phyloP scores from a whole-genome alignment of 805 yeast genomes.

The Lipomyces oligophaga region DNA sequence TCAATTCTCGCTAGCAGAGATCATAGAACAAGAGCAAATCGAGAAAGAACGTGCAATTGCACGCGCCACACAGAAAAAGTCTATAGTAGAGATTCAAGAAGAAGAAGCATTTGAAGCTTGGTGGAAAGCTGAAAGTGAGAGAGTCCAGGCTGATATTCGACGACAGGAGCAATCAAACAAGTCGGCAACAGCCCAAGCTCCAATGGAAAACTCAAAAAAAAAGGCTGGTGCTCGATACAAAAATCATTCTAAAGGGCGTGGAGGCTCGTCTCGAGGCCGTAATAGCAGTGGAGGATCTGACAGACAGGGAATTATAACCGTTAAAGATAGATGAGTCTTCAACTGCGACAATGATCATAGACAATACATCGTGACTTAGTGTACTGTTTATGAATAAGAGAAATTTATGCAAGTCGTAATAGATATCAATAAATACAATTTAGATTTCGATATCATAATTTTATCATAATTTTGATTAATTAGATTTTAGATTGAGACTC shows the following conservation, averaged over 20 bases:
- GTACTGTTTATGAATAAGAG: too few species aligned
- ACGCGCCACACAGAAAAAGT: constrained; percentile 38
- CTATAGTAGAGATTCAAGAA: constrained; percentile 67
- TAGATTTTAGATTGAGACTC: too few species aligned
- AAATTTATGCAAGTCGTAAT: too few species aligned
- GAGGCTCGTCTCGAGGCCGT: constrained; percentile 5
- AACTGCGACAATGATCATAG: background rate
- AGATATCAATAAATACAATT: too few species aligned
- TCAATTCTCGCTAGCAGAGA: constrained; percentile 24
- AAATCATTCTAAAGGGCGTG: constrained; percentile 3
- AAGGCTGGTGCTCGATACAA: background rate
- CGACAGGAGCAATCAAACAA: constrained; percentile 10
- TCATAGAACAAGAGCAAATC: constrained; percentile 36
- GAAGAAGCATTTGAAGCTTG: constrained; percentile 82
- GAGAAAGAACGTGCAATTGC: constrained; percentile 42
- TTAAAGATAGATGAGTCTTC: background rate
- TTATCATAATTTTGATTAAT: too few species aligned
- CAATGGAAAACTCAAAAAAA: background rate
- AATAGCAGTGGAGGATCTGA: background rate
- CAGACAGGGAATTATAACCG: too few species aligned
- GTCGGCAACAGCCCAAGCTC: background rate
- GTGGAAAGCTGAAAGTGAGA: constrained; percentile 76
- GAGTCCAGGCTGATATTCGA: constrained; percentile 27
- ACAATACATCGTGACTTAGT: background rate
- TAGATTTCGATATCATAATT: too few species aligned